Conservation (phyloP, 1,139 yeast species). For the Eremothecium cymbalariae region DNA sequence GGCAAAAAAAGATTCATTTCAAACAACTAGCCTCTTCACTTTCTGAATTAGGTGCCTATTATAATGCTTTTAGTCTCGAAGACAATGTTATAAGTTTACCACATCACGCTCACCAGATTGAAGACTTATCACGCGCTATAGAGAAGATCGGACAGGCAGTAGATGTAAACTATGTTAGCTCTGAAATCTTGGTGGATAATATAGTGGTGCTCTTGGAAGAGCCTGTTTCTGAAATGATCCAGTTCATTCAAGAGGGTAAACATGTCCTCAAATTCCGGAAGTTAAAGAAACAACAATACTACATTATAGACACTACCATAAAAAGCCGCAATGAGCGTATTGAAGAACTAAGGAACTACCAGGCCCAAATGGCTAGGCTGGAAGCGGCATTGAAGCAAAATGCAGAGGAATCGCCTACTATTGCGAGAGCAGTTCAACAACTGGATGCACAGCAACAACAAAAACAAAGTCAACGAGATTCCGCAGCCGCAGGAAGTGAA, state of each 20-base stretch:
- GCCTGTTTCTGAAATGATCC: slow-evolving; percentile 78
- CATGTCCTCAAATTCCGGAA: slow-evolving; percentile 62
- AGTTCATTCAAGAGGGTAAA: slow-evolving; percentile 61
- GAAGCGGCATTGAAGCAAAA: slow-evolving; percentile 29
- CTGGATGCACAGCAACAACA: slow-evolving; percentile 1
- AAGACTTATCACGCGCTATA: slow-evolving; percentile 42
- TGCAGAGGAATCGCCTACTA: slow-evolving; percentile 28
- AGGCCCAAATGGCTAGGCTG: slow-evolving; percentile 29
- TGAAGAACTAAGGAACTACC: slow-evolving; percentile 26
- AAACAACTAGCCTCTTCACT: slow-evolving; percentile 36
- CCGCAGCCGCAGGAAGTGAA: slow-evolving; percentile 1
- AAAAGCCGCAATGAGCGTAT: slow-evolving; percentile 28
- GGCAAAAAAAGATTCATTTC: slow-evolving; percentile 44
- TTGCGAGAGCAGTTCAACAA: slow-evolving; percentile 25
- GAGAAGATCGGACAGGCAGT: slow-evolving; percentile 83
- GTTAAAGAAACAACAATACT: slow-evolving; percentile 61
- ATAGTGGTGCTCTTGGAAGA: slow-evolving; percentile 69
- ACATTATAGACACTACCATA: slow-evolving; percentile 38
- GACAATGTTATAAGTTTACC: slow-evolving; percentile 35
- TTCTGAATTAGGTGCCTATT: slow-evolving; percentile 37
- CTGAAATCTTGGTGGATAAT: slow-evolving; percentile 58
- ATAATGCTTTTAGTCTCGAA: slow-evolving; percentile 70
- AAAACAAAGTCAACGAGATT: background rate
- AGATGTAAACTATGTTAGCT: slow-evolving; percentile 69
- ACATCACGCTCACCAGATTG: slow-evolving; percentile 13